Evolutionary conservation across 1,284 basidiomycete genomes (phyloP).

Genomic region (Puccinia novopanici): DNA sequence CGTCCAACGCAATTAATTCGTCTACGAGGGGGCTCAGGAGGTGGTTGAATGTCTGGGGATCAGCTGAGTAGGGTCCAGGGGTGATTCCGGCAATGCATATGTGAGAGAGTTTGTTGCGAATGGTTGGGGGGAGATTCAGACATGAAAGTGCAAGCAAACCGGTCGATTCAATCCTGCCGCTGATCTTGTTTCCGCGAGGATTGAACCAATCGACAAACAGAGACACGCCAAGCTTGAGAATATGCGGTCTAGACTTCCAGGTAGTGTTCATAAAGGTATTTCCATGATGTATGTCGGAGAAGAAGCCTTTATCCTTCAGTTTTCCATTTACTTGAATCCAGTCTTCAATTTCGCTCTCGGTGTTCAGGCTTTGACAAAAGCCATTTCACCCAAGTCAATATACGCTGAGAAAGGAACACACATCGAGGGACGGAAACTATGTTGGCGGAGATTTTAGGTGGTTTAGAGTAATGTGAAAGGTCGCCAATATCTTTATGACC

Average conservation of each 20-base stretch:
- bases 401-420: background rate
- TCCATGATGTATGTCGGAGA: constrained; percentile 17
- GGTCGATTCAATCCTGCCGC: background rate
- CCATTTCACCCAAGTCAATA: constrained; percentile 10
- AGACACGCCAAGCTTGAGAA: constrained; percentile 3
- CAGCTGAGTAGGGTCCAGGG: constrained; percentile 2
- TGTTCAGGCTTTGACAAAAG: constrained; percentile 7
- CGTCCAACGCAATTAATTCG: constrained; percentile 15
- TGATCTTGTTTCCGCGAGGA: constrained; percentile 20
- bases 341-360: background rate
- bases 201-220: constrained; percentile 46
- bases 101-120: constrained; percentile 16
- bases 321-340: background rate
- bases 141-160: constrained; percentile 22
- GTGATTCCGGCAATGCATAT: constrained; percentile 8
- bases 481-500: constrained; percentile 19
- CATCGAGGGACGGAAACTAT: background rate
- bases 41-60: constrained; percentile 26
- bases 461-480: background rate
- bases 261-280: background rate
- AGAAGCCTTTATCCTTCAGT: background rate
- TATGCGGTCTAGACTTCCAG: background rate
- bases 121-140: constrained; percentile 13
- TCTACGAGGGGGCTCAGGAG: constrained; percentile 28
- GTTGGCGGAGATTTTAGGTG: background rate